A percentile compares a stretch with the other conserved stretches of the same genome.
Conservation (phyloP, 768 basidiomycete genomes). For the Phlegmacium glaucopus region DNA sequence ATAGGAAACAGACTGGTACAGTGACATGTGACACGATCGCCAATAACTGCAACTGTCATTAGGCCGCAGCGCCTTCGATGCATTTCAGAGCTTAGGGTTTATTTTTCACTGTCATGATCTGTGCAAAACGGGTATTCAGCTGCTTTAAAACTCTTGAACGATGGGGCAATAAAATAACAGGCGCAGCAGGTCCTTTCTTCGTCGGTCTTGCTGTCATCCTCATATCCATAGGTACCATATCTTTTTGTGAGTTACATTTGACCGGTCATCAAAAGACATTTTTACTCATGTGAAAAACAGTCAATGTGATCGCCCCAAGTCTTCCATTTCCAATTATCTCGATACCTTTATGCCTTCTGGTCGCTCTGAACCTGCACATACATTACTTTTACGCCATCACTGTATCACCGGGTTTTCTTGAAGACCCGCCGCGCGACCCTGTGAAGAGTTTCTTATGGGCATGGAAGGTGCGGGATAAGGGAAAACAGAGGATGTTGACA, state of each 20-base stretch:
- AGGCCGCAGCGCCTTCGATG: no score
- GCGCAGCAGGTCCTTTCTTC: constrained; percentile 90
- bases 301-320: constrained; percentile 72
- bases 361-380: constrained; percentile 69
- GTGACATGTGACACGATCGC: no score
- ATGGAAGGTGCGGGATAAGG: constrained; percentile 23
- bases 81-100: no score
- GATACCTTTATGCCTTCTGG: constrained; percentile 67
- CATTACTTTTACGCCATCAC: constrained; percentile 90
- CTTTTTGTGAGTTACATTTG: constrained; percentile 68
- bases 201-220: constrained; percentile 76
- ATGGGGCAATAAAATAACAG: constrained; percentile 75
- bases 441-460: constrained; percentile 59
- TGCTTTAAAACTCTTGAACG: constrained; percentile 66
- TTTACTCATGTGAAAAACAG: constrained; percentile 37
- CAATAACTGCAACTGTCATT: no score
- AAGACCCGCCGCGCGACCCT: constrained; percentile 46
- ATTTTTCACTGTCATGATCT: constrained; percentile 32
- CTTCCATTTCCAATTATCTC: constrained; percentile 58
- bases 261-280: background rate
- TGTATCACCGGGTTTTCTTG: constrained; percentile 73
- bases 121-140: constrained; percentile 43
- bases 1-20: no score
- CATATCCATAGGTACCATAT: constrained; percentile 62
- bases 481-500: constrained; percentile 25